Evolutionary conservation across 2,329 filamentous ascomycete species (phyloP), one percentile per base, ranked within the genome.

Genomic region (Periconia sp.): DNA sequence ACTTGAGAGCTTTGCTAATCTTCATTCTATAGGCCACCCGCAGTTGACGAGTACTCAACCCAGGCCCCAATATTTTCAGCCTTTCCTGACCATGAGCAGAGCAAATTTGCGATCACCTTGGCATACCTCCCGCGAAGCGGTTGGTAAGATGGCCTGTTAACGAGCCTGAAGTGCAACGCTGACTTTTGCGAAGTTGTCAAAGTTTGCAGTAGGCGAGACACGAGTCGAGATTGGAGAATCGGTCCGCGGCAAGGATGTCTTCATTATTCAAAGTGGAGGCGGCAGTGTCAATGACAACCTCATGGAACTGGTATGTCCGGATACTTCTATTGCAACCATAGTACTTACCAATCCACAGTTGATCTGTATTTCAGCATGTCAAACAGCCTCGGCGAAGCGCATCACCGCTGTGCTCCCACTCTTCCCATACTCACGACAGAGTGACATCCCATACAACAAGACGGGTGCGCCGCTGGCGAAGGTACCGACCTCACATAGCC

Each of bases 331-430:
- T 43, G 56, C 46, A 50, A 46, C 42, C 53, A 40, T 54, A 39
- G 57, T 34, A 33, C 62, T 65, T 53, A 65, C 56, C 45, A 41
- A 52, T 46, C 41, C 42, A 45, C 40, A 65, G 62, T 88, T 95
- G 71, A 96, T 97, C 75, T 96, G 94, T 76, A 92, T 97, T 61
- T 95, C 90, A n/a, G 94, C 94, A 49, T 97, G 94, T 83, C 95
- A 96, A 75, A 87, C 88, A 10, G 91, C 91, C 59, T 96, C 92
- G 28, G 94, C 94, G 21, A 90, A 88, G 70, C 83, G 90, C 61
- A 91, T 99, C 62, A 97, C 92, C 29, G 94, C 90, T 40, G 91
- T 99, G 33, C 84, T 96, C 34, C 94, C 94, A 26, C 81, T 97
- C 40, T 99, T 99, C 73, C 94, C 94, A 1, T 99, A 99, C 77